Evolutionary conservation across 805 yeast genomes (phyloP), one percentile per base, ranked within the genome.

Genomic region (Ogataea thermomethanolica): DNA sequence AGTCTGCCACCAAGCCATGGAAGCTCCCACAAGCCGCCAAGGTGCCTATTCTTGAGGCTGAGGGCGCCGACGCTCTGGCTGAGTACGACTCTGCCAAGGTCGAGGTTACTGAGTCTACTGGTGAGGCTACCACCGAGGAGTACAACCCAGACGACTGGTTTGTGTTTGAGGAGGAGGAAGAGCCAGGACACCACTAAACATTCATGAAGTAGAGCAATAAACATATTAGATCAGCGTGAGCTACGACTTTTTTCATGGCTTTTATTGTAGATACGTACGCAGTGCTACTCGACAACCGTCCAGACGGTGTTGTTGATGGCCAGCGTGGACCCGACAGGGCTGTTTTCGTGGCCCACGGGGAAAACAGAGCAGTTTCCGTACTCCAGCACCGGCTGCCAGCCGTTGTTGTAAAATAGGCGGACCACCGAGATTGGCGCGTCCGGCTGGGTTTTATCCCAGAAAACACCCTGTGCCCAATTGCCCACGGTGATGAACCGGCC

Each of bases 1-100:
- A 81, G 58, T 76, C 79, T 50, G 75, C 82, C 51, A 91, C 89
- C 54, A 80, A 83, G 69, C 78, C 84, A 55, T 93, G 96, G 93
- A 66, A 73, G 46, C 70, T 79, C 49, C 98, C 98, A 57, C 65
- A 74, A 48, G 77, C 88, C 53, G 95, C 98, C 55, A 64, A 77
- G 51, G 65, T 71, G 33, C 97, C 97, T 54, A 67, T 75, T 49
- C 62, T 77, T 42, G 95, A 87, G 65, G 78, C 76, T 44, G 78
- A 78, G 55, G 77, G 81, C 50, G 77, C 84, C 46, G 71, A 71
- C 27, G 81, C 83, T 41, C 70, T 87, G 53, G 67, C 78, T 46
- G 79, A 76, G 44, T 87, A 87, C 70, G 86, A 79, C 60, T 50
- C 78, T 31, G 67, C 81, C 48, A 73, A 75, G 41, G 96, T 90